These are phyloP conservation scores for Hericium alpestre DNA, from an alignment of 768 basidiomycete genomes.

Conservation along the genomic window DNA sequence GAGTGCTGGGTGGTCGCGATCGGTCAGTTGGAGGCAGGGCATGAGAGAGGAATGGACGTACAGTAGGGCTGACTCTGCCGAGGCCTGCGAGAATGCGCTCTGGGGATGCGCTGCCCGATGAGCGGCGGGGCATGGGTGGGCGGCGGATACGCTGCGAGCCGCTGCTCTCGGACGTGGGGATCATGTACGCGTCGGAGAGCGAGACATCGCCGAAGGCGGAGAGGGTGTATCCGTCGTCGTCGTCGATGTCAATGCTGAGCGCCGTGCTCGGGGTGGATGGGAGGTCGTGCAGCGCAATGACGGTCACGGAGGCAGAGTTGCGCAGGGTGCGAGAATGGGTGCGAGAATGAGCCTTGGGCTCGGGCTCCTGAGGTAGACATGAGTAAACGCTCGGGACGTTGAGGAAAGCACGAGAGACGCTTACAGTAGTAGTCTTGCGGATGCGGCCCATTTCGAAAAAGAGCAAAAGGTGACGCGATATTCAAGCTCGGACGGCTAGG, in stretches of 20 bases:
- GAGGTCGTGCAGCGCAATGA: neutral
- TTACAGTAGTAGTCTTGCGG: too few relatives aligned
- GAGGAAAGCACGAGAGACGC: too few relatives aligned
- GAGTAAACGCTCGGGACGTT: too few relatives aligned
- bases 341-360: neutral
- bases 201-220: slow-evolving; percentile 8
- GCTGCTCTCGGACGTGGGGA: slow-evolving; percentile 2
- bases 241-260: slow-evolving; percentile 6
- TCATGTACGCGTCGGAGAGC: neutral
- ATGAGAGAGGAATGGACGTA: neutral
- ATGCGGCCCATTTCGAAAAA: too few relatives aligned
- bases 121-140: slow-evolving; percentile 4
- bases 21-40: neutral
- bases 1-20: neutral
- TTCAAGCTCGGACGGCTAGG: too few relatives aligned
- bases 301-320: neutral
- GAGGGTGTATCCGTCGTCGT: slow-evolving; percentile 11
- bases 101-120: neutral
- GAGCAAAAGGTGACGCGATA: too few relatives aligned
- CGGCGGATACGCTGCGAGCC: slow-evolving; percentile 9
- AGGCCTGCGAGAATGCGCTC: neutral
- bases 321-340: neutral
- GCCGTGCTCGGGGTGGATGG: neutral
- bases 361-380: too few relatives aligned
- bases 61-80: slow-evolving; percentile 1